These are phyloP conservation scores for Diaporthe destruens DNA, from an alignment of 2,329 filamentous ascomycete species.

Conservation along the genomic window DNA sequence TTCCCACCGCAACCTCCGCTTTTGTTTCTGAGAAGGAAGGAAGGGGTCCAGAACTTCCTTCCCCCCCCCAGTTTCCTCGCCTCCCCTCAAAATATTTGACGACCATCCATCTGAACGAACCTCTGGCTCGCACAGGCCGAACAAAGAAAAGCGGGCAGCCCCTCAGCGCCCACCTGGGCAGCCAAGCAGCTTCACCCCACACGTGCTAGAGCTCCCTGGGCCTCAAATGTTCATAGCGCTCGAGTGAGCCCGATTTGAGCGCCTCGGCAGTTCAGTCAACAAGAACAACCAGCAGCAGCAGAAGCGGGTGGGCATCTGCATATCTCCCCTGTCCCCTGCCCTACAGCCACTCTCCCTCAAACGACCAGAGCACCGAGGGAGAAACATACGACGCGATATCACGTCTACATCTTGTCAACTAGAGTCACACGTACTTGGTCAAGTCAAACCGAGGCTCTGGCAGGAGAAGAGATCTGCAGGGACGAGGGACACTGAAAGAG, in stretches of 20 bases:
- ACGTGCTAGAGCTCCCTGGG: slow-evolving; percentile 15
- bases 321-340: no score
- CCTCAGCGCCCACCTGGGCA: slow-evolving; percentile 26
- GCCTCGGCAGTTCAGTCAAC: slow-evolving; percentile 6
- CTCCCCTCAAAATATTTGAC: background rate
- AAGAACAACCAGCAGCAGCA: background rate
- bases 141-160: background rate
- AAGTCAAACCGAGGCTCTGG: background rate
- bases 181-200: slow-evolving; percentile 29
- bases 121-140: background rate
- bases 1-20: background rate
- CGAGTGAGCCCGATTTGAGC: background rate
- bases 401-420: slow-evolving; percentile 9
- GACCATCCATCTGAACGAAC: background rate
- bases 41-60: background rate
- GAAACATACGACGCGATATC: background rate
- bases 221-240: background rate
- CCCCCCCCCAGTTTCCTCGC: background rate
- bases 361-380: no score
- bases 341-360: background rate
- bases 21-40: background rate
- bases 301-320: background rate
- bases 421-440: background rate
- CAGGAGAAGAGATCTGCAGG: background rate
- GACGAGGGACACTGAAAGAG: background rate